Base-by-base conservation (phyloP, 2,329 filamentous ascomycete species). In the Rutstroemia sp. region DNA sequence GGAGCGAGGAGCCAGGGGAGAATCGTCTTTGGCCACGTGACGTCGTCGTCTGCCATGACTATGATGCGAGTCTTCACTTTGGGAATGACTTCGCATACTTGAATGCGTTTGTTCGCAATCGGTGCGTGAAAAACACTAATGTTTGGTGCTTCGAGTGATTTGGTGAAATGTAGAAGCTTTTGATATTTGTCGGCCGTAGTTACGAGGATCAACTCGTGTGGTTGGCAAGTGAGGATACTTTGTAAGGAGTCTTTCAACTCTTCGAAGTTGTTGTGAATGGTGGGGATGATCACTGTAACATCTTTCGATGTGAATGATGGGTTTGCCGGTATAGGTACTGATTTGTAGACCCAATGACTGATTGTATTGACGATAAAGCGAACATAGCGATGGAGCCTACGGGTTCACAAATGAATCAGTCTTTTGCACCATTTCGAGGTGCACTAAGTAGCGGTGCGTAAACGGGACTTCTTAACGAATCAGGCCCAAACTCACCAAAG, bases 41-140 rank as follows among this genome's bases (percentile, higher is more conserved):
- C 92, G 71, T 97, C 92, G 72, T 97, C 92, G 69, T 97, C 92
- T 25, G 92, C 91, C 76, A 97, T 90, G 65, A 97, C 82, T 39
- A 89, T 96, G 68, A 97, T 91, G 51, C 80, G 75, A 0, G 92
- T 96, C 63, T 77, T 79, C 57, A 96, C 90, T 63, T 89, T 82
- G 19, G 92, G 91, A 48, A 97, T 88, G 3, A 91, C 92, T 69
- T 90, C 83, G 71, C 90, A 95, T 69, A 97, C 91, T 72, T 97
- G 92, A 19, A 92, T 83, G 55, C 92, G 87, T 77, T 97, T 97
- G 76, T 97, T 97, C 64, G 92, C 91, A 69, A 96, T 92, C 59
- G 81, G 78, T 30, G 91, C 88, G 61, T 82, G 86, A 62, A 92
- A 78, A 45, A 95, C 84, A 56, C 83, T 81, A 63, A 96, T 83